phyloP scores from a whole-genome alignment of 192 early-diverging fungal genomes.

The Coemansia furcata region DNA sequence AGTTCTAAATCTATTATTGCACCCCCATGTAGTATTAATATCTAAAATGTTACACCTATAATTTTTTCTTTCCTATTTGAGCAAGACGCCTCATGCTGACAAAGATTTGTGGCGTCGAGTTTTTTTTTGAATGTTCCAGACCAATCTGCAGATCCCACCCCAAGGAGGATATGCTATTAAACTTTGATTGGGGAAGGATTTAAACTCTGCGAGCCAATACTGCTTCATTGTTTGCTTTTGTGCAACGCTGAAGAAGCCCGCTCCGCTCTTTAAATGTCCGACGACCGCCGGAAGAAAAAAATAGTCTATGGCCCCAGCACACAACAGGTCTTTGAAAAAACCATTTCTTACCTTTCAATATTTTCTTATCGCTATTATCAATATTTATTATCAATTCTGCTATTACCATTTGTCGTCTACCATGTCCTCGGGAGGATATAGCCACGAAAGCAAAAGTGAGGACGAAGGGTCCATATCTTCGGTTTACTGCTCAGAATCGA shows the following conservation, averaged over 20 bases:
- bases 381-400: background rate
- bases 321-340: background rate
- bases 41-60: background rate
- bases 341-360: background rate
- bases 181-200: background rate
- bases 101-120: background rate
- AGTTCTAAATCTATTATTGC: slow-evolving; percentile 9
- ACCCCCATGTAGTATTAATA: background rate
- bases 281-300: background rate
- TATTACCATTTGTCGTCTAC: background rate
- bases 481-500: background rate
- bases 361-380: background rate
- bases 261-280: background rate
- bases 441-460: background rate
- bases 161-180: background rate
- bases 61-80: background rate
- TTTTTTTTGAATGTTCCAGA: background rate
- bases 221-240: background rate
- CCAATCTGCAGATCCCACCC: background rate
- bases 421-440: background rate
- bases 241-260: background rate
- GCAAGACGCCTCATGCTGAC: background rate
- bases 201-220: background rate
- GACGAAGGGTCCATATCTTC: background rate
- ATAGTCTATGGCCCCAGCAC: background rate